A percentile compares a stretch with the other conserved stretches of the same genome.
These are phyloP conservation scores for Fusarium miscanthi DNA, from an alignment of 2,329 filamentous ascomycete species.

Conservation along the genomic window DNA sequence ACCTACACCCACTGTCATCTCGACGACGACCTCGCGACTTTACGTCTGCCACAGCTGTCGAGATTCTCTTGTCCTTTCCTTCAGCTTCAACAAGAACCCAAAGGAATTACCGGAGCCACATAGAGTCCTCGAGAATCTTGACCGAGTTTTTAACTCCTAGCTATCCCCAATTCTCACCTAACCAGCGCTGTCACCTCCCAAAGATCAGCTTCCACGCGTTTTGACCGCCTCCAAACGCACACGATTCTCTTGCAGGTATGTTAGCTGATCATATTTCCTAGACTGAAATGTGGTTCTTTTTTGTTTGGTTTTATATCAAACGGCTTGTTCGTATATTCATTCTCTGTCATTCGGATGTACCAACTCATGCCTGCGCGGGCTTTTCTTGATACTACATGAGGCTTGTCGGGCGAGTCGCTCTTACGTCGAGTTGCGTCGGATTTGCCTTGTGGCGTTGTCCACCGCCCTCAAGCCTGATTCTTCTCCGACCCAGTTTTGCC, in stretches of 20 bases:
- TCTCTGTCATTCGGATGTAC: background rate
- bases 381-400: conserved; percentile 16
- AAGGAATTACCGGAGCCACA: conserved; percentile 5
- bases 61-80: conserved; percentile 10
- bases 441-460: conserved; percentile 47
- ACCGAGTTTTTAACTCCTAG: conserved; percentile 13
- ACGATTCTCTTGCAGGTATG: conserved; percentile 40
- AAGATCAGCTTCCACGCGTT: conserved; percentile 37
- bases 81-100: conserved; percentile 5
- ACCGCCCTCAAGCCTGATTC: conserved; percentile 44
- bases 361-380: conserved; percentile 13
- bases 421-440: conserved; percentile 36
- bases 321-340: background rate
- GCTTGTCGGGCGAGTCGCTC: conserved; percentile 25
- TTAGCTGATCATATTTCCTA: background rate
- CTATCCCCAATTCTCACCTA: conserved; percentile 14
- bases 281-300: background rate
- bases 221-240: conserved; percentile 41
- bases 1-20: conserved; percentile 30
- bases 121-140: background rate
- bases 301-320: background rate
- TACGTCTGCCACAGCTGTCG: conserved; percentile 21
- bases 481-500: conserved; percentile 42
- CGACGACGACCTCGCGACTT: conserved; percentile 31
- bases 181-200: conserved; percentile 19